Evolutionary conservation across 106 monocot species (phyloP).

Genomic region (Allium cepa): DNA sequence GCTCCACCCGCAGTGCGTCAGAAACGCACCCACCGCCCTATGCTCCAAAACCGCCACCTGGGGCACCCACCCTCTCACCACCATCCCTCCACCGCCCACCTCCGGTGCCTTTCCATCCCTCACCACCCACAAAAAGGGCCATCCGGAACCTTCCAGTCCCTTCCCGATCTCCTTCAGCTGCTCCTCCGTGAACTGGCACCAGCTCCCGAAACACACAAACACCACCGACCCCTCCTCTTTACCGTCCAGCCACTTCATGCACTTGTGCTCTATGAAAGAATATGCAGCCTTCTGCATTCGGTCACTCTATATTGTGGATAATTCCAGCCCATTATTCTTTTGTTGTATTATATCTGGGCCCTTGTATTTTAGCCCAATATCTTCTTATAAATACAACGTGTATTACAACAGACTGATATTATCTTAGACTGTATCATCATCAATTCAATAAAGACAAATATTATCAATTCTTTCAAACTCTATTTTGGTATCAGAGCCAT

Average conservation of each 20-base stretch:
- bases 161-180: conserved; percentile 14
- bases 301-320: too few species aligned
- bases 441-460: too few species aligned
- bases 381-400: too few species aligned
- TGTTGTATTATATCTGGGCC: too few species aligned
- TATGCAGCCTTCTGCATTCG: too few species aligned
- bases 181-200: background rate
- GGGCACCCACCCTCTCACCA: conserved; percentile 2
- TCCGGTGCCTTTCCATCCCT: background rate
- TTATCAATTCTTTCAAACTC: too few species aligned
- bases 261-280: background rate
- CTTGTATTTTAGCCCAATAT: too few species aligned
- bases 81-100: background rate
- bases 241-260: conserved; percentile 19
- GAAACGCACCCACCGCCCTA: conserved; percentile 52
- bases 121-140: conserved; percentile 25
- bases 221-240: conserved; percentile 10
- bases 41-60: conserved; percentile 27
- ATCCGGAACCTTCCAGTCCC: conserved; percentile 7
- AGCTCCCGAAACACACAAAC: conserved; percentile 23
- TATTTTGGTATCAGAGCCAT: too few species aligned
- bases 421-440: too few species aligned
- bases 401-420: too few species aligned
- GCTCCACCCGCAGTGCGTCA: conserved; percentile 78
- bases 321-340: too few species aligned